Conservation (phyloP, 2,329 filamentous ascomycete genomes). For the Xylaria sp. region DNA sequence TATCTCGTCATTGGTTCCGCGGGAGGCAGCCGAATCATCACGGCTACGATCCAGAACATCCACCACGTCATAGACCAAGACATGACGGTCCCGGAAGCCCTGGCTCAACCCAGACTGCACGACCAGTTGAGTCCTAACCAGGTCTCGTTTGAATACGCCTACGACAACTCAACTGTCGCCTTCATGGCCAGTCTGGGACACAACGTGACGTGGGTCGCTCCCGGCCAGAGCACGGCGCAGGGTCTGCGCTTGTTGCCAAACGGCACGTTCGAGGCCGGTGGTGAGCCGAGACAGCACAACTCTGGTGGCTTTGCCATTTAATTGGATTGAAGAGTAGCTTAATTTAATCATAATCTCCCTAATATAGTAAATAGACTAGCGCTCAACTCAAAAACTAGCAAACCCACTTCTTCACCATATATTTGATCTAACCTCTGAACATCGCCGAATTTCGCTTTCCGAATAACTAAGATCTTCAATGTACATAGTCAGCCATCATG, state of each 20-base stretch:
- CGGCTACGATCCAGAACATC: conserved; percentile 80
- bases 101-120: conserved; percentile 78
- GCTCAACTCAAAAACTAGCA: not conserved
- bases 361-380: conserved; percentile 1
- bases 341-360: conserved; percentile 27
- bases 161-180: conserved; percentile 74
- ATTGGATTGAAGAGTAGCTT: conserved; percentile 22
- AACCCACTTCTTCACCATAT: not conserved
- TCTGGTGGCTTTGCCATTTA: conserved; percentile 72
- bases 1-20: conserved; percentile 81
- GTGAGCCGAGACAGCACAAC: conserved; percentile 82
- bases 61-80: conserved; percentile 77
- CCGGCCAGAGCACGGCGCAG: conserved; percentile 77
- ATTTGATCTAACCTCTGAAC: not conserved
- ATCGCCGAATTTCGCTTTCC: not conserved
- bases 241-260: conserved; percentile 72
- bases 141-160: conserved; percentile 76
- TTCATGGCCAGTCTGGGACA: conserved; percentile 75
- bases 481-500: not conserved
- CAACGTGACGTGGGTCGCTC: conserved; percentile 77
- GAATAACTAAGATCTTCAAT: not conserved
- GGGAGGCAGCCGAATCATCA: conserved; percentile 87
- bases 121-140: conserved; percentile 82
- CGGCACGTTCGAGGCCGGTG: conserved; percentile 79
- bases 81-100: conserved; percentile 69